Percentiles rank a stretch among this genome's conserved stretches.
Evolutionary conservation across 1,284 basidiomycete species (phyloP).

Genomic region (Exobasidium rhododendri): DNA sequence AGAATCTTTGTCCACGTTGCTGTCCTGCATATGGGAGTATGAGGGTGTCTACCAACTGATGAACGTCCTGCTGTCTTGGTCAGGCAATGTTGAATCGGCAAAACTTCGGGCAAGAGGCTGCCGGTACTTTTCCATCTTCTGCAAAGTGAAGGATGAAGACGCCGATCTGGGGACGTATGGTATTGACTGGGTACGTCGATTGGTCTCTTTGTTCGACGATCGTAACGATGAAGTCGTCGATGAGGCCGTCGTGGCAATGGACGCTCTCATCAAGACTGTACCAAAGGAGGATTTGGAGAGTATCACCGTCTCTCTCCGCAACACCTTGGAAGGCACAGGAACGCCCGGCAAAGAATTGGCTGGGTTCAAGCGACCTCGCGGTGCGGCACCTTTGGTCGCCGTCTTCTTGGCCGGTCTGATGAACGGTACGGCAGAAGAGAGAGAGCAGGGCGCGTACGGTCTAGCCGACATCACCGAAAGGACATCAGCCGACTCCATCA

Average conservation of each 20-base stretch:
- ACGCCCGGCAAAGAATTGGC: slow-evolving; percentile 74
- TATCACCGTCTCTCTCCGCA: slow-evolving; percentile 65
- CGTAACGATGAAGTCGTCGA: slow-evolving; percentile 70
- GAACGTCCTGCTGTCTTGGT: slow-evolving; percentile 52
- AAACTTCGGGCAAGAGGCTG: slow-evolving; percentile 23
- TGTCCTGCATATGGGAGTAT: slow-evolving; percentile 37
- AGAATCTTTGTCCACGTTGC: slow-evolving; percentile 30
- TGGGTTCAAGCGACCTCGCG: slow-evolving; percentile 85
- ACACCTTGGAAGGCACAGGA: slow-evolving; percentile 82
- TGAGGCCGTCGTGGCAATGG: slow-evolving; percentile 78
- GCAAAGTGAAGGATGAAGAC: slow-evolving; percentile 26
- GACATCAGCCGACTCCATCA: slow-evolving; percentile 82
- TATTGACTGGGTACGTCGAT: slow-evolving; percentile 90
- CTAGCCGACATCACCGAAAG: slow-evolving; percentile 91
- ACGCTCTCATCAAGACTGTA: slow-evolving; percentile 82
- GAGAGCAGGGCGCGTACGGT: slow-evolving; percentile 86
- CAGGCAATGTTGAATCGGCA: slow-evolving; percentile 31
- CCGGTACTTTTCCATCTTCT: slow-evolving; percentile 15
- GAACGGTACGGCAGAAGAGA: slow-evolving; percentile 60
- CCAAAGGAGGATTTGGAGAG: slow-evolving; percentile 87
- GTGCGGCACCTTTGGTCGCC: slow-evolving; percentile 80
- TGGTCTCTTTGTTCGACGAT: slow-evolving; percentile 83
- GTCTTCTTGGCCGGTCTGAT: slow-evolving; percentile 78
- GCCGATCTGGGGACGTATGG: slow-evolving; percentile 62
- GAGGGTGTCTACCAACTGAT: slow-evolving; percentile 52